phyloP scores from a whole-genome alignment of 257 asterid species.

The Nicotiana knightiana region DNA sequence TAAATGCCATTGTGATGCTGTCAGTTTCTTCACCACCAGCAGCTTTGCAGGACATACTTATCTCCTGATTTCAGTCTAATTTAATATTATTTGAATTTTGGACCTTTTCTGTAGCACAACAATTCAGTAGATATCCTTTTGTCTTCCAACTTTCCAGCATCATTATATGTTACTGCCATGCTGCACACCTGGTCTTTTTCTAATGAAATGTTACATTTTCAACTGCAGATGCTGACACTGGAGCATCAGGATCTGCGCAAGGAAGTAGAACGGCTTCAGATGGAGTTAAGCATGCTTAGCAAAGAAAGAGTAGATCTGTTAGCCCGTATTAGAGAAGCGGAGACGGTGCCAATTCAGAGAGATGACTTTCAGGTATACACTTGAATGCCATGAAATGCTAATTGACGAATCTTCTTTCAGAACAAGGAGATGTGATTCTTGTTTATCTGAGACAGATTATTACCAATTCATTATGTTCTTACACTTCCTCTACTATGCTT shows the following conservation, averaged over 20 bases:
- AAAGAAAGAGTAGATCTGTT: slow-evolving; percentile 43
- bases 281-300: slow-evolving; percentile 42
- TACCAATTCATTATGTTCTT: not conserved
- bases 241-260: slow-evolving; percentile 23
- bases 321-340: slow-evolving; percentile 32
- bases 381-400: slow-evolving; percentile 2
- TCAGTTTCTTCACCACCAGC: not conserved
- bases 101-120: not conserved
- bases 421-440: not conserved
- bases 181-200: slow-evolving; percentile 14
- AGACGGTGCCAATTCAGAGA: slow-evolving; percentile 14
- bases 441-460: not conserved
- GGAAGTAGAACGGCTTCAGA: slow-evolving; percentile 38
- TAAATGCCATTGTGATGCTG: not conserved
- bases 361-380: slow-evolving; percentile 42
- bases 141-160: not conserved
- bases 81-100: not conserved
- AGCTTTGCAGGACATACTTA: not conserved
- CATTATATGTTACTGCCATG: slow-evolving; percentile 10
- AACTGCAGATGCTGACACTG: slow-evolving; percentile 20
- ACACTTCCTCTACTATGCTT: not conserved
- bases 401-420: not conserved
- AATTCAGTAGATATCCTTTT: slow-evolving; percentile 3
- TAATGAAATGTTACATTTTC: slow-evolving; percentile 23
- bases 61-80: not conserved